A percentile compares a stretch with the other conserved stretches of the same genome.
These are phyloP conservation scores for Coniophora puteana DNA, from an alignment of 1,284 basidiomycete species.

Conservation along the genomic window DNA sequence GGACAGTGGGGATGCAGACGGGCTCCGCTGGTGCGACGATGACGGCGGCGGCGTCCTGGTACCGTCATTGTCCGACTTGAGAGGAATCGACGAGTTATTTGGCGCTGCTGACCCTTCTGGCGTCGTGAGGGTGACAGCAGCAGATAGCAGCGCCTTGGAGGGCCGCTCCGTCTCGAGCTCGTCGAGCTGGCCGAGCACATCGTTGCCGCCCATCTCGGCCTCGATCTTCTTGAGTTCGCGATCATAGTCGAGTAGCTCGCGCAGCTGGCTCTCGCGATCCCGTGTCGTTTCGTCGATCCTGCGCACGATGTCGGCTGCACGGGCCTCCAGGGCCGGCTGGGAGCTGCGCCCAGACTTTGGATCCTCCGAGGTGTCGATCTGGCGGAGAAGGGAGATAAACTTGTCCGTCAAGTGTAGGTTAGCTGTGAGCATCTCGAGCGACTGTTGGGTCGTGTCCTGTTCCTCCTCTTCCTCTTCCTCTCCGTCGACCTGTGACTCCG, in stretches of 20 bases:
- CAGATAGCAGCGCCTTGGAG: conserved; percentile 5
- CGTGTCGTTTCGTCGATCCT: conserved; percentile 69
- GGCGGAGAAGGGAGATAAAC: conserved; percentile 67
- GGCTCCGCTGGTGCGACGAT: conserved; percentile 12
- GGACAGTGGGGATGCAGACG: conserved; percentile 11
- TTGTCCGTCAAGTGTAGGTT: conserved; percentile 74
- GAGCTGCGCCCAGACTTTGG: conserved; percentile 10
- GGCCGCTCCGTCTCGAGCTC: conserved; percentile 48
- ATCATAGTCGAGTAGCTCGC: conserved; percentile 71
- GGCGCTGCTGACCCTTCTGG: conserved; percentile 40
- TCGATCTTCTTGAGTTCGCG: conserved; percentile 75
- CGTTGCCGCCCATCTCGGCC: conserved; percentile 69
- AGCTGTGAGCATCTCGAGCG: conserved; percentile 66
- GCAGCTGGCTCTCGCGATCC: conserved; percentile 73
- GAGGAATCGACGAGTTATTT: conserved; percentile 48
- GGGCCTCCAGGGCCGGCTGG: conserved; percentile 58
- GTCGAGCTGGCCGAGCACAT: conserved; percentile 67
- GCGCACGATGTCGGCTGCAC: conserved; percentile 74
- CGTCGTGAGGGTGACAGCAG: too few relatives aligned
- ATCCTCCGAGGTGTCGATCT: conserved; percentile 41
- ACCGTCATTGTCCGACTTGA: conserved; percentile 41
- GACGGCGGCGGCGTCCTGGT: too few relatives aligned
- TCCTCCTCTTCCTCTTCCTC: conserved; percentile 24
- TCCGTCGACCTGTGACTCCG: conserved; percentile 10
- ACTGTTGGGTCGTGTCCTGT: conserved; percentile 42